Base-by-base conservation (phyloP, 2,329 filamentous ascomycete species). In the Fonsecaea multimorphosa region DNA sequence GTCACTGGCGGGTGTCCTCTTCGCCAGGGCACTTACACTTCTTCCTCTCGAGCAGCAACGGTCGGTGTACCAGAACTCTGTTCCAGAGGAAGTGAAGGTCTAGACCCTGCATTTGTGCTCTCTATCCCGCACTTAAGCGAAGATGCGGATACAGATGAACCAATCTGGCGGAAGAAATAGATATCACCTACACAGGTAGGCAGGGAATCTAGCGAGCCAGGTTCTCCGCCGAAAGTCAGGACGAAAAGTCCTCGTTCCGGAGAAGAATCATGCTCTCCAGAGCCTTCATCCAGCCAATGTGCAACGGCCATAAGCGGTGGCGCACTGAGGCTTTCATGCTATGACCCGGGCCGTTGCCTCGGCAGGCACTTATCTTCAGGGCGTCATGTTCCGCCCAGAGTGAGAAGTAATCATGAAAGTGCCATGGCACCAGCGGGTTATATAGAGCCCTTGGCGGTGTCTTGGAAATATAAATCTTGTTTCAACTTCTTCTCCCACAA, bases 381-480 rank as follows among this genome's bases (percentile, higher is more conserved):
- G 27, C 44, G 19, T 49, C 44, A 22, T 49, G 27, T 49, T 49
- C 19, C 44, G 29, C 3, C 4, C 44, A 49, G 3, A 49, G 44
- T 14, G 22, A 49, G n/a, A n/a, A n/a, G 44, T 49, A 49, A 49
- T 49, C 9, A 1, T 49, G 24, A 49, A 46, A 46, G 40, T 22
- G n/a, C n/a, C 40, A 40, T 46, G 40, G n/a, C 11, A 14, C 0
- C 22, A 8, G 19, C 19, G 24, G 5, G 12, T 24, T 9, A 12
- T 49, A 24, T 49, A 49, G 44, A 49, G 24, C 44, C 24, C 44
- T 49, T 49, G 44, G 44, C 44, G 44, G 27, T 49, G 14, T 49
- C 44, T 49, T 49, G 44, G 44, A 49, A 19, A 14, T 1, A 19
- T 22, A 49, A 24, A 49, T 49, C 44, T 49, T 49, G 8, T 49